These are phyloP conservation scores for Aspergillus hiratsukae DNA, from an alignment of 2,329 filamentous ascomycete species.

Conservation along the genomic window DNA sequence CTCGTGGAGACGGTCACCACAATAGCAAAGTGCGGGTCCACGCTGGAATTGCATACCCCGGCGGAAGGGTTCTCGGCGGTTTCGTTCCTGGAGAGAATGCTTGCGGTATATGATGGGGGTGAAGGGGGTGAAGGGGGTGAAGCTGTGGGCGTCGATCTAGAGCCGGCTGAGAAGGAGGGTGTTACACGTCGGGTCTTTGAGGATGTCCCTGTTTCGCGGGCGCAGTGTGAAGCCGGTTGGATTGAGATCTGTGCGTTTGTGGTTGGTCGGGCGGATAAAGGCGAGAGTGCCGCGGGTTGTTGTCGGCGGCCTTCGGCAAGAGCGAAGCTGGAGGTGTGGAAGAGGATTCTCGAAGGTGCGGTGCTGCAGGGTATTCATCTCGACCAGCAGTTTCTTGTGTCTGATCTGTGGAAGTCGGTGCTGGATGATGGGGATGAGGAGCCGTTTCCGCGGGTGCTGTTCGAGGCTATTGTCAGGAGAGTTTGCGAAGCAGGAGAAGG, in stretches of 20 bases:
- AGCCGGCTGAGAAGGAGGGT: constrained; percentile 19
- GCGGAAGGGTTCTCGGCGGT: constrained; percentile 28
- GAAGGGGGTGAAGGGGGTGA: constrained; percentile 13
- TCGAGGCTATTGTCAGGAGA: constrained; percentile 37
- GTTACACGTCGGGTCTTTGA: constrained; percentile 41
- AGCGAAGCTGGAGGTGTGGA: constrained; percentile 49
- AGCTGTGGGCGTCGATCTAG: constrained; percentile 16
- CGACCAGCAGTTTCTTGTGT: constrained; percentile 38
- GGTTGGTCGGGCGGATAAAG: constrained; percentile 13
- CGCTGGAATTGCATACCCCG: constrained; percentile 40
- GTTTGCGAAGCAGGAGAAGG: constrained; percentile 26
- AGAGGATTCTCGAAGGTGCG: constrained; percentile 34
- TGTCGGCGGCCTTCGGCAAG: constrained; percentile 48
- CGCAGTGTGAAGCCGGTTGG: constrained; percentile 50
- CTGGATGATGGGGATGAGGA: constrained; percentile 32
- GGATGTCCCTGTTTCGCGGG: constrained; percentile 50
- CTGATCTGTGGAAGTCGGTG: constrained; percentile 38
- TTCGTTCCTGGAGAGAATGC: constrained; percentile 24
- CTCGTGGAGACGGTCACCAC: constrained; percentile 33
- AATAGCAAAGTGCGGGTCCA: constrained; percentile 44
- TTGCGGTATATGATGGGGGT: constrained; percentile 28
- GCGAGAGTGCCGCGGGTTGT: constrained; percentile 9
- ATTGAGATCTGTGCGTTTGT: constrained; percentile 52
- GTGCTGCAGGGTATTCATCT: constrained; percentile 39
- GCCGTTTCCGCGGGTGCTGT: constrained; percentile 30